Evolutionary conservation across 495 filamentous ascomycete genomes (phyloP).

Genomic region (Xylaria scruposa): DNA sequence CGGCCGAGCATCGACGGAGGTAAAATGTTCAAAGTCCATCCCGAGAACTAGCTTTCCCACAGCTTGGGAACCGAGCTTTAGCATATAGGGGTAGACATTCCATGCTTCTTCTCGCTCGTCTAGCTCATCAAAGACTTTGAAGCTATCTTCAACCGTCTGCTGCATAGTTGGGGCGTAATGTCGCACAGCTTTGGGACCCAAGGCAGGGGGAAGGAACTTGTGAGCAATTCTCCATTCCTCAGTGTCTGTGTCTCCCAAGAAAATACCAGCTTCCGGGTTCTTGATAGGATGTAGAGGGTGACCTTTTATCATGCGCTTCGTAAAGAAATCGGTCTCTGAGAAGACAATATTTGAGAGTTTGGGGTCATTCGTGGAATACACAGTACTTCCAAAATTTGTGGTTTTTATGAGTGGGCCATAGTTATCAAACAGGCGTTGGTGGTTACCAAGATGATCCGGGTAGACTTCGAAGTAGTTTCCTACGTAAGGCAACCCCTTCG

Average conservation of each 20-base stretch:
- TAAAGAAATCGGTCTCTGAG: constrained; percentile 56
- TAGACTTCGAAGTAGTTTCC: constrained; percentile 63
- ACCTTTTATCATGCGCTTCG: constrained; percentile 56
- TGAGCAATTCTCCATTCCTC: constrained; percentile 55
- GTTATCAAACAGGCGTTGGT: constrained; percentile 59
- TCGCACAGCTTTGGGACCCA: constrained; percentile 61
- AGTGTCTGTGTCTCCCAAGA: constrained; percentile 59
- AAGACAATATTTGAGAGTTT: constrained; percentile 49
- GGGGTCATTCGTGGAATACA: constrained; percentile 60
- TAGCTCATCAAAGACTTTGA: constrained; percentile 60
- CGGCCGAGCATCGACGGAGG: constrained; percentile 45
- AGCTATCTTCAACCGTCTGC: constrained; percentile 48
- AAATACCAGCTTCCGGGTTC: constrained; percentile 54
- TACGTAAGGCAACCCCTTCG: constrained; percentile 54
- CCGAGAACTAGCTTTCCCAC: constrained; percentile 60
- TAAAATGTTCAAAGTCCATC: constrained; percentile 61
- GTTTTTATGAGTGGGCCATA: constrained; percentile 64
- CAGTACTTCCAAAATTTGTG: constrained; percentile 56
- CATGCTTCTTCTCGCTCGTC: constrained; percentile 55
- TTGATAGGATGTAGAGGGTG: constrained; percentile 59
- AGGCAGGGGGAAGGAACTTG: constrained; percentile 62
- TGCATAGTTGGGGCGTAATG: constrained; percentile 66
- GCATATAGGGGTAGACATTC: constrained; percentile 67
- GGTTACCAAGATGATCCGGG: constrained; percentile 65
- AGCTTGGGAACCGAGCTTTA: constrained; percentile 62